These are phyloP conservation scores for Daldinia bambusicola DNA, from an alignment of 495 filamentous ascomycete species.

Conservation along the genomic window DNA sequence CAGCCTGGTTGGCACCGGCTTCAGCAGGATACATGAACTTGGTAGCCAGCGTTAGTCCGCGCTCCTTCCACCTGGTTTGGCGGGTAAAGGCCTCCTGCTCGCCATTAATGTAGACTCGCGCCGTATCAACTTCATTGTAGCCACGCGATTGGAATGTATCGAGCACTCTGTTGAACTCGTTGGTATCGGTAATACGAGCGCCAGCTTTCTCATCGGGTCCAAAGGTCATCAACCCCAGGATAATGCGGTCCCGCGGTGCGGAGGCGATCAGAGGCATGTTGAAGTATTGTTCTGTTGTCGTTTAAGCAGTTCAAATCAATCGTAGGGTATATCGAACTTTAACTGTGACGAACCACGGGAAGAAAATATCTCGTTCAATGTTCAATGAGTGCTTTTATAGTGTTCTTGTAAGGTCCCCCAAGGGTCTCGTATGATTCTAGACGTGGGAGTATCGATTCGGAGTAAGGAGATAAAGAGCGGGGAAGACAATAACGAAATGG, in stretches of 20 bases:
- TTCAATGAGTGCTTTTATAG: too few species aligned
- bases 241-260: slow-evolving; percentile 60
- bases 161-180: slow-evolving; percentile 71
- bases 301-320: not conserved
- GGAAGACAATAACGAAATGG: slow-evolving; percentile 12
- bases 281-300: not conserved
- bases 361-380: too few species aligned
- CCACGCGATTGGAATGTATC: slow-evolving; percentile 76
- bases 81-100: slow-evolving; percentile 85
- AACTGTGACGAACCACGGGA: too few species aligned
- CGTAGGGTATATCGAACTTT: not conserved
- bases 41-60: slow-evolving; percentile 84
- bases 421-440: not conserved
- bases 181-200: slow-evolving; percentile 74
- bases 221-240: slow-evolving; percentile 72
- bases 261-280: slow-evolving; percentile 62
- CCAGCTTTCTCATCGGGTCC: slow-evolving; percentile 64
- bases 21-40: slow-evolving; percentile 76
- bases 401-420: too few species aligned
- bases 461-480: slow-evolving; percentile 24
- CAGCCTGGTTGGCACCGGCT: slow-evolving; percentile 68
- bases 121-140: slow-evolving; percentile 84
- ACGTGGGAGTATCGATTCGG: not conserved
- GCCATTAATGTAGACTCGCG: slow-evolving; percentile 76
- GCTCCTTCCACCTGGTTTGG: slow-evolving; percentile 80